phyloP scores from a whole-genome alignment of 345 rosid genomes.

The Eucalyptus marginata region DNA sequence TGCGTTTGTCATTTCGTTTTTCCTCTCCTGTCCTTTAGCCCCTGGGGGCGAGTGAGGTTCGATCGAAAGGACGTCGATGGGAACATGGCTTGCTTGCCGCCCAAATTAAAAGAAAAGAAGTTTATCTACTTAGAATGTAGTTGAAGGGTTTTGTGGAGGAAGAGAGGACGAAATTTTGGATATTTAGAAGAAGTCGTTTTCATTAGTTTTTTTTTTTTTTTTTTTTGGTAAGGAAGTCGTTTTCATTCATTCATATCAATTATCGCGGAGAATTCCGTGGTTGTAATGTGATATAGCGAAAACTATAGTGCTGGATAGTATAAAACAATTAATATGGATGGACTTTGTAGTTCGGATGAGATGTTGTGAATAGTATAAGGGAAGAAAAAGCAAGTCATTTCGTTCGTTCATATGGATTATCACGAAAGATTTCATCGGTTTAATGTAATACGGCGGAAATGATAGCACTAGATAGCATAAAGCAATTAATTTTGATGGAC shows the following conservation, averaged over 20 bases:
- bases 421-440: not conserved
- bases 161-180: not conserved
- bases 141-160: not conserved
- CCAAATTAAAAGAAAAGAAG: not conserved
- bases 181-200: not conserved
- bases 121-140: not conserved
- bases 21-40: not conserved
- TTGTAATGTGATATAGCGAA: not conserved
- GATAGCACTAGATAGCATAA: not conserved
- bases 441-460: not conserved
- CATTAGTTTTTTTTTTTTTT: not conserved
- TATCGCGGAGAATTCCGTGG: not conserved
- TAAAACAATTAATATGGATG: not conserved
- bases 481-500: not conserved
- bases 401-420: not conserved
- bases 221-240: not conserved
- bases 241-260: not conserved
- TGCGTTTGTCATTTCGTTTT: not conserved
- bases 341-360: not conserved
- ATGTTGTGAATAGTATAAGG: not conserved
- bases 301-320: not conserved
- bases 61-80: not conserved
- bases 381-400: not conserved
- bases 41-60: not conserved
- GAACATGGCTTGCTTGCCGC: not conserved